A percentile compares a stretch with the other conserved stretches of the same genome.
Conservation (phyloP, 139 green algal species). For the Volvox reticuliferus region DNA sequence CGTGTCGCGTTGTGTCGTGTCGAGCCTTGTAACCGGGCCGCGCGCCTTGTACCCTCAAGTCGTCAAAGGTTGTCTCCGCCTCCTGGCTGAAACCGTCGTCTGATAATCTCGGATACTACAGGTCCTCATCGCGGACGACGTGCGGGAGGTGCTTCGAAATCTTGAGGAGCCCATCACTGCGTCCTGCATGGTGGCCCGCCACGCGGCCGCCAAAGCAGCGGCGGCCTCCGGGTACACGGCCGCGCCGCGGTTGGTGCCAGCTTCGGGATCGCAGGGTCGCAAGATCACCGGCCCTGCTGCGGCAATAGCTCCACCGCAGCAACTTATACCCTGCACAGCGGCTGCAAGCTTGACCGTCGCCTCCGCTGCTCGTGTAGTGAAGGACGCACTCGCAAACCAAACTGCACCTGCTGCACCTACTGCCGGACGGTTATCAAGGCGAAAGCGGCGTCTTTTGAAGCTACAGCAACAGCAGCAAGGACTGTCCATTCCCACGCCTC, state of each 20-base stretch:
- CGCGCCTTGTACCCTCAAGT: too few species aligned
- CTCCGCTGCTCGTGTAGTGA: too few species aligned
- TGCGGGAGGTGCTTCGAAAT: constrained; percentile 35
- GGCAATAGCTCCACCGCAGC: not conserved
- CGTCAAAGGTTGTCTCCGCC: too few species aligned
- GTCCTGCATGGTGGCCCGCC: constrained; percentile 25
- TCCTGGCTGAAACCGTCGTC: too few species aligned
- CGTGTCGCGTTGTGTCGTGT: too few species aligned
- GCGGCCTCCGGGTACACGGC: not conserved
- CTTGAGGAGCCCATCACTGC: constrained; percentile 33
- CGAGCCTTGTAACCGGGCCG: too few species aligned
- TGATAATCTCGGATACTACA: not conserved
- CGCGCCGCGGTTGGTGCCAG: not conserved
- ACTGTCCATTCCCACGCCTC: not conserved
- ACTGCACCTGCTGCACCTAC: too few species aligned
- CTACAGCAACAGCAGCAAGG: not conserved
- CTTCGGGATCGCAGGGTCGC: not conserved
- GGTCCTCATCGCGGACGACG: constrained; percentile 42
- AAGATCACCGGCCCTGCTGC: not conserved
- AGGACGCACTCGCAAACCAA: too few species aligned
- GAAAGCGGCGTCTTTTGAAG: not conserved
- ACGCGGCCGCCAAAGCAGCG: not conserved
- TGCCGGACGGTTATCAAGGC: not conserved
- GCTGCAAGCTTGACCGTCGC: too few species aligned
- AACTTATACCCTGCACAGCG: too few species aligned